Conservation (phyloP, 2,329 filamentous ascomycete species). For the Diaporthe humulicola region DNA sequence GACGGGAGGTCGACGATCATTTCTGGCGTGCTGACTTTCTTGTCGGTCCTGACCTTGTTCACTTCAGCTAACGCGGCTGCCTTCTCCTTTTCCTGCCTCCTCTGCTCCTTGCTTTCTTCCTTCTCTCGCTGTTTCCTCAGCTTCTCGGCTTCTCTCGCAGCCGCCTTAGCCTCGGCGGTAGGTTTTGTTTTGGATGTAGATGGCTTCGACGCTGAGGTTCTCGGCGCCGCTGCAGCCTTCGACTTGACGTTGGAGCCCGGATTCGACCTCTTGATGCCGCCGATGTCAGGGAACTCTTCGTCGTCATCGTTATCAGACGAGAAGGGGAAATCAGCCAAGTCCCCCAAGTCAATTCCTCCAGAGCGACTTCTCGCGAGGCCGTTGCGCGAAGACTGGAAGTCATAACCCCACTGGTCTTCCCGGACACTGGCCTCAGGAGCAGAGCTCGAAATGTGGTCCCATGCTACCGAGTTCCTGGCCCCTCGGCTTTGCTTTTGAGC, state of each 20-base stretch:
- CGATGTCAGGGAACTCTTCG: conserved; percentile 63
- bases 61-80: conserved; percentile 77
- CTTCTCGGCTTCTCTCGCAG: conserved; percentile 66
- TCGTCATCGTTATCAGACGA: conserved; percentile 52
- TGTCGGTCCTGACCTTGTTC: conserved; percentile 80
- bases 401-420: conserved; percentile 39
- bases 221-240: not conserved
- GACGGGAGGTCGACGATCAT: conserved; percentile 82
- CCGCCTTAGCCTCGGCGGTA: conserved; percentile 55
- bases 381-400: not conserved
- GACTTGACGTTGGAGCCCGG: conserved; percentile 28
- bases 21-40: conserved; percentile 79
- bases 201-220: conserved; percentile 42
- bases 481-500: conserved; percentile 37
- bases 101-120: conserved; percentile 72
- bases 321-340: conserved; percentile 46
- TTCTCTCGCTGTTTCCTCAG: conserved; percentile 69
- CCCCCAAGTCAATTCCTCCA: conserved; percentile 51
- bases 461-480: conserved; percentile 49
- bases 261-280: conserved; percentile 47
- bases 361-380: conserved; percentile 41
- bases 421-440: conserved; percentile 55
- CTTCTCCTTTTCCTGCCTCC: conserved; percentile 72
- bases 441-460: conserved; percentile 68
- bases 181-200: conserved; percentile 43